phyloP scores from a whole-genome alignment of 345 rosid genomes.

The Raphanus raphanistrum region DNA sequence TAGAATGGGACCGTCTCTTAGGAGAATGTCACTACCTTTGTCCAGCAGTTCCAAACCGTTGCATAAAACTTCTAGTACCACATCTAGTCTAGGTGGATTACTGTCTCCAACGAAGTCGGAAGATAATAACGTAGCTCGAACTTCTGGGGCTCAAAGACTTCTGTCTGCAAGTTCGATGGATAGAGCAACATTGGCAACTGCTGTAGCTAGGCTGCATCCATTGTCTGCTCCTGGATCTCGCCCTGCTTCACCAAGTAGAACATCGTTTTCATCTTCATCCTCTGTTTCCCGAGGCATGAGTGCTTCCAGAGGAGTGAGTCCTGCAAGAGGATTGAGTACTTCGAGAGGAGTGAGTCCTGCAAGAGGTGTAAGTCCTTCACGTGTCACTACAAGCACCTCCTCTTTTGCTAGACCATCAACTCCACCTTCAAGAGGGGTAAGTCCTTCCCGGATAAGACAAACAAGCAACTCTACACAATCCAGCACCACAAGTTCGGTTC shows the following conservation, averaged over 20 bases:
- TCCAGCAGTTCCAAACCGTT: conserved; percentile 46
- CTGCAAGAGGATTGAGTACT: conserved; percentile 54
- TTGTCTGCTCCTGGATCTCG: conserved; percentile 50
- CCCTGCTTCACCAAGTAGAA: conserved; percentile 74
- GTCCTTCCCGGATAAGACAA: conserved; percentile 79
- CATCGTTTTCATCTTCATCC: conserved; percentile 42
- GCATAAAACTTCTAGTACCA: conserved; percentile 62
- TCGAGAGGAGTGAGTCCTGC: conserved; percentile 46
- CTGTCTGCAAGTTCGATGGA: conserved; percentile 51
- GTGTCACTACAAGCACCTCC: conserved; percentile 30
- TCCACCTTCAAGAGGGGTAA: conserved; percentile 73
- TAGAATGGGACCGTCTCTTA: conserved; percentile 52
- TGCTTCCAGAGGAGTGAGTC: conserved; percentile 54
- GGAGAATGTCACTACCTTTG: conserved; percentile 49
- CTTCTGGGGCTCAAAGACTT: conserved; percentile 48
- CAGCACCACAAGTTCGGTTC: conserved; percentile 65
- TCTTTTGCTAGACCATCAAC: conserved; percentile 60
- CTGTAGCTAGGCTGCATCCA: conserved; percentile 59
- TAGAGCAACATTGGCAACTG: conserved; percentile 43
- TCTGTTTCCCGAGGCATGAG: conserved; percentile 49
- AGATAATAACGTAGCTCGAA: conserved; percentile 42
- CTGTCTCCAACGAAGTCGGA: conserved; percentile 48
- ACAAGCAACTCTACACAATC: conserved; percentile 54
- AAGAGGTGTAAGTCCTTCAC: conserved; percentile 44
- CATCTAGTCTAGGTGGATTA: conserved; percentile 47